Evolutionary conservation across 2,329 filamentous ascomycete species (phyloP), one percentile per base, ranked within the genome.

Genomic region (Diaporthe ampelina): DNA sequence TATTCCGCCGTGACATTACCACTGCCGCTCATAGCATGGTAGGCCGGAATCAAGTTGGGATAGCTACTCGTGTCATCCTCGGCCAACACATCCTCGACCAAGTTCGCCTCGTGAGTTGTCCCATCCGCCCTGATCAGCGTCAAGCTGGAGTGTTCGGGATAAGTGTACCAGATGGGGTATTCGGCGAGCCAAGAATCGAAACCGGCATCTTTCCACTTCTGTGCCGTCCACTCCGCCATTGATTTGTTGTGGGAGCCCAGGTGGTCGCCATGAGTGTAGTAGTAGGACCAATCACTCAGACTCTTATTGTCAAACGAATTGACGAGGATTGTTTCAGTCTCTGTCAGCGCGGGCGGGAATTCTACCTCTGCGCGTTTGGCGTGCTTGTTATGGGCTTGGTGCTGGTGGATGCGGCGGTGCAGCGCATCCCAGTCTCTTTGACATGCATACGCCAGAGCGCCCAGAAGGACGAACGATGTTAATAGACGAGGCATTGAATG

Each of bases 221-320:
- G 61, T 35, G 61, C 61, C 43, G 61, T 67, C 61, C 61, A 67
- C 43, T 67, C 43, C 29, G 61, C 61, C 61, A 67, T 67, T 19
- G 61, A 67, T 21, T 52, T 67, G 11, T 67, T 67, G 29, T 67
- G 61, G 29, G 61, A 67, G 43, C 61, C 61, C 26, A 67, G 15
- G 15, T 67, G 61, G 61, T 67, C 61, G 61, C 61, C 61, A 67
- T 67, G 61, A 37, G 61, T 67, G 13, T 67, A 67, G 29, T 67
- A 67, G 61, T 52, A 50, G 1, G 61, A 67, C 61, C 61, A 67
- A 29, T 67, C 61, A 2, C 61, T 67, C 61, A 67, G n/a, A 29
- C 61, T 67, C 43, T 67, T 67, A 21, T 52, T 50, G 24, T 67
- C 61, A 29, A 67, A 67, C 2, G 61, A 67, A 52, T 67, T 67